phyloP scores from a whole-genome alignment of 371 early-diverging fungal genomes.

The Zychaea mexicana region DNA sequence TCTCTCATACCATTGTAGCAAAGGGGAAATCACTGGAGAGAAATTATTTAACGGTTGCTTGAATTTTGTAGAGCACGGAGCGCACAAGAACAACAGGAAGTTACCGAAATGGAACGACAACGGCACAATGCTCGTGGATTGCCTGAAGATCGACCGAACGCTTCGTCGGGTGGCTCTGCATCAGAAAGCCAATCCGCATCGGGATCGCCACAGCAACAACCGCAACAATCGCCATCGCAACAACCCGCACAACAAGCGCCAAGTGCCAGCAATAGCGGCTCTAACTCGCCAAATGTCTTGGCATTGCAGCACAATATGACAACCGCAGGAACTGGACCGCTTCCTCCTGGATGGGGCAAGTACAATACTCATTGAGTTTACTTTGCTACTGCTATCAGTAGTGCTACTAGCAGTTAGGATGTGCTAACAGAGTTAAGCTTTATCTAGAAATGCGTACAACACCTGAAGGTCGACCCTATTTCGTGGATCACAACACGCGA shows the following conservation, averaged over 20 bases:
- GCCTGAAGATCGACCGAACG: slow-evolving; percentile 60
- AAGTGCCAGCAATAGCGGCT: background rate
- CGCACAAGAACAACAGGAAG: slow-evolving; percentile 52
- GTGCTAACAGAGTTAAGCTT: too few relatives aligned
- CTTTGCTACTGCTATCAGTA: too few relatives aligned
- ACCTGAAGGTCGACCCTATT: slow-evolving; percentile 92
- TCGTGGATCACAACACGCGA: slow-evolving; percentile 96
- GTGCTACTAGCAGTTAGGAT: too few relatives aligned
- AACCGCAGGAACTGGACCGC: slow-evolving; percentile 78
- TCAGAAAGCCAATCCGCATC: slow-evolving; percentile 20
- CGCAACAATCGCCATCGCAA: slow-evolving; percentile 18
- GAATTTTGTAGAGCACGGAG: slow-evolving; percentile 37
- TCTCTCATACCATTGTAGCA: too few relatives aligned
- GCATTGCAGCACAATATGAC: slow-evolving; percentile 59
- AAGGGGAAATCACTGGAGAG: background rate
- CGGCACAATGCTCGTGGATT: slow-evolving; percentile 81
- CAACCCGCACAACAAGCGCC: background rate
- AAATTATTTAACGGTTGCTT: slow-evolving; percentile 4
- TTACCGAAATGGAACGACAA: slow-evolving; percentile 74
- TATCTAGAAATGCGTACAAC: slow-evolving; percentile 78
- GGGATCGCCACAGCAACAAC: slow-evolving; percentile 13
- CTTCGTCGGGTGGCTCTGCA: slow-evolving; percentile 23
- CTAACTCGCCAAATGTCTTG: slow-evolving; percentile 34
- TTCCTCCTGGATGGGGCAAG: slow-evolving; percentile 93
- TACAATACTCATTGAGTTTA: too few relatives aligned